A percentile compares a stretch with the other conserved stretches of the same genome.
Evolutionary conservation across 2,329 filamentous ascomycete species (phyloP).

Genomic region (Colletotrichum graminicola): DNA sequence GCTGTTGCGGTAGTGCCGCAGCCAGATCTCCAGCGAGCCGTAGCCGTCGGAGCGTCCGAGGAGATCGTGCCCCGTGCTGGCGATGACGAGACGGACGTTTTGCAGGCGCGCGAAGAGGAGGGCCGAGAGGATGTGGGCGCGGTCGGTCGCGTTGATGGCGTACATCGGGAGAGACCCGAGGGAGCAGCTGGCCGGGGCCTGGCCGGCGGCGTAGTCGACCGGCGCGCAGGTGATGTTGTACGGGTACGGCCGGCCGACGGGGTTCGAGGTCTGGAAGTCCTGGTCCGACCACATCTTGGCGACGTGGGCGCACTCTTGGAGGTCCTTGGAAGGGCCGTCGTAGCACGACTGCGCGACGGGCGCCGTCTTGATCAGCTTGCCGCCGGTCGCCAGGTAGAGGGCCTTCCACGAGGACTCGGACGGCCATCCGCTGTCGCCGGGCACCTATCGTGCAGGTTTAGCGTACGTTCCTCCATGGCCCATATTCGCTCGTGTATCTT

Average conservation of each 20-base stretch:
- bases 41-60: constrained; percentile 51
- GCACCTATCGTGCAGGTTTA: constrained; percentile 39
- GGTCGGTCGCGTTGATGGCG: constrained; percentile 45
- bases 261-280: constrained; percentile 46
- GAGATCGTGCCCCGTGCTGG: constrained; percentile 59
- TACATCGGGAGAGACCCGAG: constrained; percentile 45
- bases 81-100: constrained; percentile 56
- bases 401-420: constrained; percentile 37
- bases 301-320: constrained; percentile 43
- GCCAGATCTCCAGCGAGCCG: constrained; percentile 51
- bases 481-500: too few relatives aligned
- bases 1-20: constrained; percentile 49
- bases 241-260: constrained; percentile 46
- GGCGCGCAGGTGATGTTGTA: constrained; percentile 49
- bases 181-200: constrained; percentile 40
- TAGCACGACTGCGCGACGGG: constrained; percentile 48
- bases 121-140: constrained; percentile 41
- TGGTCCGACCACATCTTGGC: constrained; percentile 46
- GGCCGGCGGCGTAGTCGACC: constrained; percentile 43
- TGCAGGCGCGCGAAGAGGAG: constrained; percentile 36
- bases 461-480: background rate
- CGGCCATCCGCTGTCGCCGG: constrained; percentile 45
- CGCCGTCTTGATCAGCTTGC: constrained; percentile 44
- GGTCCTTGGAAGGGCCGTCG: constrained; percentile 43
- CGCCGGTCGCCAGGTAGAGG: constrained; percentile 42